These are phyloP conservation scores for Quercus phellos DNA, from an alignment of 331 rosid genomes.

Conservation along the genomic window DNA sequence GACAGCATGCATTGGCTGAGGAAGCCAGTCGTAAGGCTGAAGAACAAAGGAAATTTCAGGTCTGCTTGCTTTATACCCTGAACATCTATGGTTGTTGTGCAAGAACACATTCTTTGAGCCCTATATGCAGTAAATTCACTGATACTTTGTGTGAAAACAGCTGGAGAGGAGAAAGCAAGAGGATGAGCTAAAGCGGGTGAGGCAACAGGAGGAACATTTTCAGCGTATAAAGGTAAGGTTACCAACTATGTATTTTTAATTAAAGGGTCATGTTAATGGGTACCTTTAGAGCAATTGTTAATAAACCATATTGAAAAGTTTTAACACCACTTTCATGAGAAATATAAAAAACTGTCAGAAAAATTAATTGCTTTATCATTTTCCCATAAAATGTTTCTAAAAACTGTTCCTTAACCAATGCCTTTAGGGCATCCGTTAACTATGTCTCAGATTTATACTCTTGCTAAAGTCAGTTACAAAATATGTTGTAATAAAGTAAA, in stretches of 20 bases:
- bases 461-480: neutral
- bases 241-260: neutral
- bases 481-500: neutral
- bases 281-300: too few relatives aligned
- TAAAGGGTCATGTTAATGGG: too few relatives aligned
- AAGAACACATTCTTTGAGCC: slow-evolving; percentile 5
- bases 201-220: slow-evolving; percentile 93
- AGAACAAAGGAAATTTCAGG: slow-evolving; percentile 92
- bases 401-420: too few relatives aligned
- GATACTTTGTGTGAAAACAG: slow-evolving; percentile 41
- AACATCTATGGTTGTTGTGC: slow-evolving; percentile 1
- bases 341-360: too few relatives aligned
- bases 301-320: too few relatives aligned
- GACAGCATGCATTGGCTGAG: slow-evolving; percentile 90
- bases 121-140: neutral
- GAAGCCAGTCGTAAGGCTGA: slow-evolving; percentile 98
- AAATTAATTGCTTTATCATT: too few relatives aligned
- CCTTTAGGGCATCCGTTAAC: too few relatives aligned
- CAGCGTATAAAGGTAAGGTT: slow-evolving; percentile 76
- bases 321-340: too few relatives aligned
- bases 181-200: slow-evolving; percentile 87
- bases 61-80: slow-evolving; percentile 24
- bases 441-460: neutral
- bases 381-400: too few relatives aligned
- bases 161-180: slow-evolving; percentile 95